Evolutionary conservation across 2,329 filamentous ascomycete species (phyloP), one percentile per base, ranked within the genome.

Genomic region (Helminthosporium solani): DNA sequence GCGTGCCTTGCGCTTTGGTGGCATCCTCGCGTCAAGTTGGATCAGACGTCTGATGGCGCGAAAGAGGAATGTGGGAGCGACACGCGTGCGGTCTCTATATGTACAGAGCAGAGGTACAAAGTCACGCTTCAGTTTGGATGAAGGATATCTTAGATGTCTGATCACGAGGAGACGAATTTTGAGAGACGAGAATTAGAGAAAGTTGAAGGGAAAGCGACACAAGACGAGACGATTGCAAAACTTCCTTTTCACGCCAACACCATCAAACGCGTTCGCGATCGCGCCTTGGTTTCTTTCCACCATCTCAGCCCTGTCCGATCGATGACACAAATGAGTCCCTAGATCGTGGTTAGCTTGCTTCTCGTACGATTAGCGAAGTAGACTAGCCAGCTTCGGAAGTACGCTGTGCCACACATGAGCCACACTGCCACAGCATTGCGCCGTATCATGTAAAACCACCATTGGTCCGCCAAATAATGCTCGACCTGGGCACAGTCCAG

Each of bases 1-100:
- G n/a, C 42, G 44, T 15, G 50, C 52, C 56, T 67, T 68, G 46
- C 67, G 64, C 46, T 70, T 70, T 7, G 61, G 51, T 3, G 68
- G 60, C 57, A 72, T 71, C 12, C 21, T 54, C 33, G 34, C 23
- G 23, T 40, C 12, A 15, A 20, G 20, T 14, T 18, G 30, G 8
- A 25, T 38, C 3, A 6, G 23, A 25, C 23, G 23, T 25, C 23
- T 9, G 23, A 6, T 5, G 16, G 33, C 7, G 5, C 3, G 19
- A 4, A 35, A 7, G 33, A 9, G 33, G 33, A 35, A 20, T 18
- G 33, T 18, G 14, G 33, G 3, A 7, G 5, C 7, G 12, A 31
- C 4, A 14, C 28, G 28, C 28, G 28, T 31, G 7, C 7, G 3
- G 14, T 4, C 28, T 14, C 12, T n/a, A 5, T 6, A 31, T 4